phyloP scores from a whole-genome alignment of 2,329 filamentous ascomycete species.

The Orbilia ellipsospora region DNA sequence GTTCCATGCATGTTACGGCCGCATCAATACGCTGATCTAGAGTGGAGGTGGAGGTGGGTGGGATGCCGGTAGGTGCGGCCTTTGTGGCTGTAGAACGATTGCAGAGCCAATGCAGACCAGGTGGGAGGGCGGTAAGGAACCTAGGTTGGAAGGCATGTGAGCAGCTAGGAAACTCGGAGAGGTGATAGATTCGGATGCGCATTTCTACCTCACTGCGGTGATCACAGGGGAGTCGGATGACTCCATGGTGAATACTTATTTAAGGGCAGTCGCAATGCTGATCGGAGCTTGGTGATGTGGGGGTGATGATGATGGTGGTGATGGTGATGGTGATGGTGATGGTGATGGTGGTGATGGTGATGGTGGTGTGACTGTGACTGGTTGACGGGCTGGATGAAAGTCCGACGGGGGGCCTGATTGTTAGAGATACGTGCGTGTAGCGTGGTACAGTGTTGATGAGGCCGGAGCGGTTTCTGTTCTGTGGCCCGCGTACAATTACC shows the following conservation, averaged over 20 bases:
- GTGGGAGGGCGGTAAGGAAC: constrained; percentile 57
- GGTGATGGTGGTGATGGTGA: neutral
- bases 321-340: neutral
- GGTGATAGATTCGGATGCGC: constrained; percentile 12
- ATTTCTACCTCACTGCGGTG: constrained; percentile 41
- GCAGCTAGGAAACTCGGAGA: constrained; percentile 1
- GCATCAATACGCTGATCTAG: constrained; percentile 55
- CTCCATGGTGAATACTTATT: constrained; percentile 14
- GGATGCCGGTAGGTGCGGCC: constrained; percentile 24
- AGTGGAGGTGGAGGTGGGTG: constrained; percentile 6
- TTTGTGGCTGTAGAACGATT: constrained; percentile 49
- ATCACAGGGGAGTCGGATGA: constrained; percentile 35
- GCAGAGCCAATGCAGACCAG: constrained; percentile 59
- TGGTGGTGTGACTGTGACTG: neutral
- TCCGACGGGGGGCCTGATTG: neutral
- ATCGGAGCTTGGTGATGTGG: neutral
- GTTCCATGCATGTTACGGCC: constrained; percentile 56
- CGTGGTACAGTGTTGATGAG: neutral
- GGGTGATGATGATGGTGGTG: neutral
- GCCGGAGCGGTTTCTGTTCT: too few species aligned
- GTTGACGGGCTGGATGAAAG: neutral
- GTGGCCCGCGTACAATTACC: too few species aligned
- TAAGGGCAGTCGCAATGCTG: neutral
- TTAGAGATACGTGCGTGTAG: neutral
- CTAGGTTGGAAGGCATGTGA: constrained; percentile 13